Evolutionary conservation across 768 basidiomycete genomes (phyloP), one percentile per base, ranked within the genome.

Genomic region (Lyophyllum decastes): DNA sequence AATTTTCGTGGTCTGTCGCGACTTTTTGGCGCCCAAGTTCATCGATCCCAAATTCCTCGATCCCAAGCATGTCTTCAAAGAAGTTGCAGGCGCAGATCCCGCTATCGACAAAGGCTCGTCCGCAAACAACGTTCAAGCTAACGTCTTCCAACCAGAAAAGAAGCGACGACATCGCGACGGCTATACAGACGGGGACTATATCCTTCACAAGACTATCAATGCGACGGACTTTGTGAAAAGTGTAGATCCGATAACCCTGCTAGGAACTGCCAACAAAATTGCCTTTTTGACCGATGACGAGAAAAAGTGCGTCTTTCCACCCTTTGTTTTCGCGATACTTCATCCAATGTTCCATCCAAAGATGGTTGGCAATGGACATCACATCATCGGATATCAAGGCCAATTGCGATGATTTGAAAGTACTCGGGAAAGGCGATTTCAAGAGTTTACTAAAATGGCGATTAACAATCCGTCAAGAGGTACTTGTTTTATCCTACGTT

Each of bases 1-100:
- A 75, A 99, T 99, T 69, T 99, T 99, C 80, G 97, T 99, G 65
- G 93, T 98, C 49, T 99, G 97, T 73, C 89, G 89, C 55, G 93
- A 92, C 57, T 99, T 94, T 76, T 82, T 93, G 56, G 94, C 95
- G 9, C 97, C 97, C 2, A 94, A 92, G 72, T 83, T 89, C 65
- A 96, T 99, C 65, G 97, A 99, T 68, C 95, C 96, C 14, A 97
- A 96, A 74, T 97, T 99, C 75, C 87, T 99, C 60, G 95, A 98
- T 70, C 93, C 96, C 2, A 93, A 88, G 69, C 94, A 98, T 68
- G 97, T 99, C 61, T 99, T 99, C 83, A 95, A 97, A 72, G 96
- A 98, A 50, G 77, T 92, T 21, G 76, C 85, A 16, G 76, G 85
- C 0, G 65, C 81, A 19, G 69, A 77, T 5, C 63, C 77, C 24